phyloP scores from a whole-genome alignment of 441 rosid genomes.

The Omphalea diandra region DNA sequence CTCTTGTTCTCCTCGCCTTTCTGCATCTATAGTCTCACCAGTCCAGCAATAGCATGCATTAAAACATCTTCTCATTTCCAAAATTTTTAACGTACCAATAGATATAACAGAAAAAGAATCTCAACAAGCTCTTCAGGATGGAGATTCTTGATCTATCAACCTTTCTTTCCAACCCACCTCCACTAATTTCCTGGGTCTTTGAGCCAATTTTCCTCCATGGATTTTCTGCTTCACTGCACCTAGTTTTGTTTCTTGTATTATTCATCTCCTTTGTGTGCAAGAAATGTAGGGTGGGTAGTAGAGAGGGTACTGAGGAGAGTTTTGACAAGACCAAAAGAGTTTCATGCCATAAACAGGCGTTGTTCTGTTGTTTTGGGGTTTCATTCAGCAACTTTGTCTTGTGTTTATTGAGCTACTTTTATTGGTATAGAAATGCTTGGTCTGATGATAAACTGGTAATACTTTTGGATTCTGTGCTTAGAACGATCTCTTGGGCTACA shows the following conservation, averaged over 20 bases:
- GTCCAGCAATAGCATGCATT: too few species aligned
- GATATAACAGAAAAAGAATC: too few species aligned
- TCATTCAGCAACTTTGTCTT: constrained; percentile 38
- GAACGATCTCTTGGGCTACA: constrained; percentile 52
- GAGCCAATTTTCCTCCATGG: constrained; percentile 36
- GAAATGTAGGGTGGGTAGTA: constrained; percentile 25
- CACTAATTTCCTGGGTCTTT: constrained; percentile 35
- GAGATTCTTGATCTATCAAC: neutral
- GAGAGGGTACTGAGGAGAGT: constrained; percentile 29
- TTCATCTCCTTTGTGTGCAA: constrained; percentile 37
- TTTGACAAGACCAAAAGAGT: constrained; percentile 7
- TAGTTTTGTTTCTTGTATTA: constrained; percentile 41
- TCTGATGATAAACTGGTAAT: constrained; percentile 36
- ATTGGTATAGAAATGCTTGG: constrained; percentile 48
- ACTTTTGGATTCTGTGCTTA: constrained; percentile 43
- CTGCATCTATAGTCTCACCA: too few species aligned
- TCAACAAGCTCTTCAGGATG: too few species aligned
- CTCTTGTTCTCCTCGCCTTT: too few species aligned
- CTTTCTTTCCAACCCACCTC: constrained; percentile 23
- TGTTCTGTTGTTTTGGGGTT: constrained; percentile 43
- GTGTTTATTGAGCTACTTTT: constrained; percentile 38
- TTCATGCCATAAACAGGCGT: constrained; percentile 33
- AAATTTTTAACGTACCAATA: too few species aligned
- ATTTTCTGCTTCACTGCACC: constrained; percentile 42
- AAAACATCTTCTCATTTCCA: too few species aligned